These are phyloP conservation scores for Mariannaea elegans DNA, from an alignment of 2,329 filamentous ascomycete species.

Conservation along the genomic window DNA sequence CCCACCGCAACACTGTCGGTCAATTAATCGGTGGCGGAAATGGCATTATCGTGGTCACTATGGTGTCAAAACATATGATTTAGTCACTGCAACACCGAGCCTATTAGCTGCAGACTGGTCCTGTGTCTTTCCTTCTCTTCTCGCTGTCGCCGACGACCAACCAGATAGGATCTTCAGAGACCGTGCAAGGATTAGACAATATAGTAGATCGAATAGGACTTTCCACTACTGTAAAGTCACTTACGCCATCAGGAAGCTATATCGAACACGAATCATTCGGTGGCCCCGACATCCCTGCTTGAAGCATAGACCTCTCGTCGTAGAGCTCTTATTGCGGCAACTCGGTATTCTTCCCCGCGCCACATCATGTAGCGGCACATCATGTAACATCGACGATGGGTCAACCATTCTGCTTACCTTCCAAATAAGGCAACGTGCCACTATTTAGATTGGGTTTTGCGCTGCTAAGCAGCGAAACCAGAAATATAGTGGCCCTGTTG, in stretches of 20 bases:
- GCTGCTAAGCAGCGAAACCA: neutral
- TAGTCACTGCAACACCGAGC: neutral
- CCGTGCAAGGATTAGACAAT: constrained; percentile 14
- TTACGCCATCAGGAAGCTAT: constrained; percentile 9
- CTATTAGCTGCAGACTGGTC: neutral
- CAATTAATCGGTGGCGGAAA: neutral
- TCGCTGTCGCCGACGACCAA: constrained; percentile 1
- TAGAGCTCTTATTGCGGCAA: constrained; percentile 10
- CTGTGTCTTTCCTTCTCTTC: constrained; percentile 12
- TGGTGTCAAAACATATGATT: neutral
- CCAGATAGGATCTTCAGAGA: constrained; percentile 2
- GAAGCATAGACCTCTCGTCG: neutral
- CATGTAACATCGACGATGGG: neutral
- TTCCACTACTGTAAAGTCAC: neutral
- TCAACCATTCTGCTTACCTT: neutral
- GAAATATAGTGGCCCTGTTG: neutral
- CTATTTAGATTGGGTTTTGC: neutral
- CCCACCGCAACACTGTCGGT: neutral
- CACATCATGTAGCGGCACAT: neutral
- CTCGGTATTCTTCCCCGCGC: constrained; percentile 8
- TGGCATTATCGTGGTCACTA: constrained; percentile 2
- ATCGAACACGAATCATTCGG: neutral
- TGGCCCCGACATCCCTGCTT: neutral
- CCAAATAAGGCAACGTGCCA: neutral
- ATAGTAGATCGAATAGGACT: neutral